These are phyloP conservation scores for Auriscalpium vulgare DNA, from an alignment of 768 basidiomycete species.

Conservation along the genomic window DNA sequence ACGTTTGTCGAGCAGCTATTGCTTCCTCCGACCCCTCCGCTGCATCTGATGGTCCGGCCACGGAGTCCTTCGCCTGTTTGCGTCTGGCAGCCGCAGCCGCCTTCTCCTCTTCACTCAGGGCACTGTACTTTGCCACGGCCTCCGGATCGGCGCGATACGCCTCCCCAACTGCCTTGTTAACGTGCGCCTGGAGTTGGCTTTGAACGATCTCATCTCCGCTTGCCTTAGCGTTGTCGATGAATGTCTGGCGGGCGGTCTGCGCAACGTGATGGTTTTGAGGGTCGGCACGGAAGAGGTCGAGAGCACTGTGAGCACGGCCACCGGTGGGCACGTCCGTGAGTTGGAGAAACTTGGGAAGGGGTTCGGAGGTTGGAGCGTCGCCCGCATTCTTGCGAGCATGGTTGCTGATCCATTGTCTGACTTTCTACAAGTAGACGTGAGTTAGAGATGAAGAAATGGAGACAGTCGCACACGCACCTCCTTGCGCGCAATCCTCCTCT, in stretches of 20 bases:
- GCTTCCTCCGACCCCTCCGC: too few species aligned
- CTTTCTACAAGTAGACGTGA: background rate
- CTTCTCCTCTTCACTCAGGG: background rate
- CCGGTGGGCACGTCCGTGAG: background rate
- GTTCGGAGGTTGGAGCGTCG: background rate
- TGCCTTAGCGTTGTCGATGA: background rate
- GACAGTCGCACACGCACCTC: background rate
- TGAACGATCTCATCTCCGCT: background rate
- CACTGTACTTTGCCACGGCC: background rate
- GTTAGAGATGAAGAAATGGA: background rate
- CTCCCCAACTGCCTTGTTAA: background rate
- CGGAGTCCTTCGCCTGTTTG: background rate
- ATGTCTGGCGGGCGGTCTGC: background rate
- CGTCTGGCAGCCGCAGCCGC: background rate
- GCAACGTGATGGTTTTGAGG: background rate
- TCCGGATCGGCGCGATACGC: background rate
- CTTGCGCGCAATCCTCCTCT: background rate
- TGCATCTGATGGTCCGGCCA: too few species aligned
- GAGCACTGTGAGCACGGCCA: background rate
- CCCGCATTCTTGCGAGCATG: background rate
- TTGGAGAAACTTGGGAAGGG: background rate
- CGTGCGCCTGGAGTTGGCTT: background rate
- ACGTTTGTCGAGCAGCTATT: too few species aligned
- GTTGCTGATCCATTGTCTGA: background rate
- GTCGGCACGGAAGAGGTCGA: background rate